Base-by-base conservation (phyloP, 2,329 filamentous ascomycete species). In the Hypoxylon sp. region DNA sequence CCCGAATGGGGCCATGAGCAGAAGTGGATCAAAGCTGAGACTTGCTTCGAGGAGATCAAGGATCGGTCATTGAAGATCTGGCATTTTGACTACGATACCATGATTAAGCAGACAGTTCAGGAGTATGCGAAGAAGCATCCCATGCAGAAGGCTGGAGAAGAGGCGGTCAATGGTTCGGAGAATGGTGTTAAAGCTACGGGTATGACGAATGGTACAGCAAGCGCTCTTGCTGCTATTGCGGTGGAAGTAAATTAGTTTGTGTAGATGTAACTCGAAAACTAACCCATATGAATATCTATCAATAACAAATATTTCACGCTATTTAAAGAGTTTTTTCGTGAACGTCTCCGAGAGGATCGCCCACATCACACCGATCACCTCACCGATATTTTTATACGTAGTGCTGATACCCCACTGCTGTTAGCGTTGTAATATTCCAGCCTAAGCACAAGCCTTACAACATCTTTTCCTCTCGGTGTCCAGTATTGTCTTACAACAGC, bases 21-120 rank as follows among this genome's bases (percentile, higher is more conserved):
- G 34, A 66, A 67, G 56, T 65, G 67, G 65, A 65, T 58, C 39
- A 64, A 70, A 43, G 65, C 69, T 6, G 68, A 70, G 46, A 71
- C 65, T 37, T 71, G 68, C 61, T 70, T 73, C 39, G 68, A 71
- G 41, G 71, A 71, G 50, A 63, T 73, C 41, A 63, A 48, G 43
- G 66, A 70, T 16, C 69, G 71, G 9, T 69, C 68, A 3, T 54
- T 62, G 30, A 73, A 73, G 58, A 71, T 73, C 32, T 71, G 65
- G 68, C 59, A 66, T 29, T 73, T 70, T n/a, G 69, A 73, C 34
- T 67, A 68, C 19, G 56, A 71, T 14, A 55, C 16, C 8, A 73
- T 73, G 71, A 27, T 73, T 1, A 56, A 43, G 34, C 21, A 65
- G 16, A 59, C 53, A 2, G 32, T 74, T 12, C 57, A 53, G 46